These are phyloP conservation scores for Paramecium octaurelia DNA, from an alignment of 73 alveolate species.

Conservation along the genomic window DNA sequence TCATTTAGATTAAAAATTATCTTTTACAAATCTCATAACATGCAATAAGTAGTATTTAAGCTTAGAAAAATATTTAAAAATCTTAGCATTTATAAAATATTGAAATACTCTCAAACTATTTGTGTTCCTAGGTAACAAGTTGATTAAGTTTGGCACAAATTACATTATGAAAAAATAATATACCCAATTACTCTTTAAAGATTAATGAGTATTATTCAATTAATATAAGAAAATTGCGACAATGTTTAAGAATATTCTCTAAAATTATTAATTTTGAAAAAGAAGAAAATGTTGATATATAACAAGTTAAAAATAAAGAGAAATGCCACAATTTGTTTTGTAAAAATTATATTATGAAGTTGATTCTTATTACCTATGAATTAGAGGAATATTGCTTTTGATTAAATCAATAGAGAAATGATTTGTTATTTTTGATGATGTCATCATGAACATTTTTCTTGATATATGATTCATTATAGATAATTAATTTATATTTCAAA, in stretches of 20 bases:
- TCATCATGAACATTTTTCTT: neutral
- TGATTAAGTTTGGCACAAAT: slow-evolving; percentile 26
- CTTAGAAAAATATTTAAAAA: neutral
- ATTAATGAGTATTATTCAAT: neutral
- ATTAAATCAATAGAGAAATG: neutral
- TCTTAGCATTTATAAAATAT: neutral
- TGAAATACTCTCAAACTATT: neutral
- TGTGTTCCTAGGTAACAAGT: neutral
- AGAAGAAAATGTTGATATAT: neutral
- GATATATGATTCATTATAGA: neutral
- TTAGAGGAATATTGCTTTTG: neutral
- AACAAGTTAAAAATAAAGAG: neutral
- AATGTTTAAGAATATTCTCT: neutral
- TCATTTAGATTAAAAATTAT: too few relatives aligned
- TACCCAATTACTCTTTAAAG: neutral
- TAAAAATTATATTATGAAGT: neutral
- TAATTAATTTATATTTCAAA: neutral
- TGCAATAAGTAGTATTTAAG: neutral
- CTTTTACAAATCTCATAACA: too few relatives aligned
- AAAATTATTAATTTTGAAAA: neutral
- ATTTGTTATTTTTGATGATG: neutral
- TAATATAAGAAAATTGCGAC: neutral
- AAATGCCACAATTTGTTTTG: neutral
- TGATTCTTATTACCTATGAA: neutral
- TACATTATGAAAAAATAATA: neutral